Percentiles rank a stretch among this genome's conserved stretches.
These are phyloP conservation scores for Leavenworthia alabamica DNA, from an alignment of 345 rosid species.

Conservation along the genomic window DNA sequence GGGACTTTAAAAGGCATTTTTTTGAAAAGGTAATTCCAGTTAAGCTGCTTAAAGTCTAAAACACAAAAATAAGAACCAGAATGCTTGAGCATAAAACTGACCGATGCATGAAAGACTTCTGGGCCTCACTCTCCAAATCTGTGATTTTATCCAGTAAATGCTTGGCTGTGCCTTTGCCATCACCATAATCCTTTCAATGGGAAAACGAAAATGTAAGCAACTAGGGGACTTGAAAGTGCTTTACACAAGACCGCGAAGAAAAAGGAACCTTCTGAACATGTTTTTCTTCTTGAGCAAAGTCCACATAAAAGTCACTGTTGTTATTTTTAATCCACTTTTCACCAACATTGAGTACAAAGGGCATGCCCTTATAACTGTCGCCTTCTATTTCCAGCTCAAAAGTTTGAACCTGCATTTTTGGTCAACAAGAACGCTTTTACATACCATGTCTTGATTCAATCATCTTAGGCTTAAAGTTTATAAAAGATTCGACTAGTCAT, in stretches of 20 bases:
- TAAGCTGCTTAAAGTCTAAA: slow-evolving; percentile 3
- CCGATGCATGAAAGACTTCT: slow-evolving; percentile 99
- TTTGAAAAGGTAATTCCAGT: background rate
- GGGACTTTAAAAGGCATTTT: background rate
- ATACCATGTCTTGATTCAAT: slow-evolving; percentile 20
- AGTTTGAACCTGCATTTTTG: slow-evolving; percentile 60
- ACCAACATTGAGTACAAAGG: slow-evolving; percentile 70
- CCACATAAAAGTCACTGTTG: slow-evolving; percentile 70
- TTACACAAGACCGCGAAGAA: slow-evolving; percentile 12
- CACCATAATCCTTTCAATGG: slow-evolving; percentile 54
- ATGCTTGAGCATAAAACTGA: slow-evolving; percentile 35
- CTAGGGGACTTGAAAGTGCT: slow-evolving; percentile 1
- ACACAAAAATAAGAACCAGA: slow-evolving; percentile 1
- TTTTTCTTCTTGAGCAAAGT: slow-evolving; percentile 44
- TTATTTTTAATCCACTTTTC: slow-evolving; percentile 82
- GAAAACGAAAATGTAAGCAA: slow-evolving; percentile 8
- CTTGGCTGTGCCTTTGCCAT: slow-evolving; percentile 82
- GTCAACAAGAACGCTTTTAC: slow-evolving; percentile 8
- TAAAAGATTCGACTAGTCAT: slow-evolving; percentile 13
- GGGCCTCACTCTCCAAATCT: slow-evolving; percentile 82
- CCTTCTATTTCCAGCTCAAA: slow-evolving; percentile 70
- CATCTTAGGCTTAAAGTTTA: background rate
- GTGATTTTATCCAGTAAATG: slow-evolving; percentile 68
- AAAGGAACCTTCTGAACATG: slow-evolving; percentile 62
- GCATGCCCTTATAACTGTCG: slow-evolving; percentile 73